Conservation (phyloP, 129 eudicot genomes). For the Oenanthe sinensis region DNA sequence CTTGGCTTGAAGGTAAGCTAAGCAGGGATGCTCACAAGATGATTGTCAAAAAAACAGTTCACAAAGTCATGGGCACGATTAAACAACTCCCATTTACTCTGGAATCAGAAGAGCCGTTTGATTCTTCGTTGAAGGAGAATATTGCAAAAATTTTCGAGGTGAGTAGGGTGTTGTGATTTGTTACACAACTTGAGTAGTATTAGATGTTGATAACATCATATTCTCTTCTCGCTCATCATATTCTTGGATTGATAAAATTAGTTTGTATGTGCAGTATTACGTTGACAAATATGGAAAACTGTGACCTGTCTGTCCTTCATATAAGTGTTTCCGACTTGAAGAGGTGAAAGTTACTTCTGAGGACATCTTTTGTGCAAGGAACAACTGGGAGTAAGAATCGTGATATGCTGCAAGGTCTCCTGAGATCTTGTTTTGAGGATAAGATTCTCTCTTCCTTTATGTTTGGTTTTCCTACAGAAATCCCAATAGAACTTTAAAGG, state of each 20-base stretch:
- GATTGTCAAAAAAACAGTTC: slow-evolving; percentile 69
- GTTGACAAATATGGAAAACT: slow-evolving; percentile 61
- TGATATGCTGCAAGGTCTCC: slow-evolving; percentile 18
- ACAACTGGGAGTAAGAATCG: slow-evolving; percentile 10
- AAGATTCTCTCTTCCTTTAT: neutral
- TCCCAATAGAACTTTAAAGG: neutral
- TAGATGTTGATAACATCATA: neutral
- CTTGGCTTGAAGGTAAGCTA: slow-evolving; percentile 72
- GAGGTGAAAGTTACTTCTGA: slow-evolving; percentile 8
- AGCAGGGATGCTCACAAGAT: slow-evolving; percentile 74
- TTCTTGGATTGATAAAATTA: slow-evolving; percentile 25
- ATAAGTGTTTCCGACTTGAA: neutral
- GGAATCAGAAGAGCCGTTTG: slow-evolving; percentile 47
- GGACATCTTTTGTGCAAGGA: neutral
- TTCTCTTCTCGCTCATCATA: neutral
- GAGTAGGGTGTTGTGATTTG: slow-evolving; percentile 16
- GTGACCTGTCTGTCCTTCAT: slow-evolving; percentile 20
- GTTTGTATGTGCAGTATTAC: slow-evolving; percentile 53
- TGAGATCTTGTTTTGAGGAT: slow-evolving; percentile 15
- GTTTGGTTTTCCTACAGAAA: neutral
- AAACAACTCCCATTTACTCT: slow-evolving; percentile 47
- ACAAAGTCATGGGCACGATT: slow-evolving; percentile 51
- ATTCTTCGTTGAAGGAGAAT: slow-evolving; percentile 43
- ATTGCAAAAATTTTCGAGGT: slow-evolving; percentile 81
- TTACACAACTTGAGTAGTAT: slow-evolving; percentile 2